These are phyloP conservation scores for Aspergillus nanangensis DNA, from an alignment of 495 filamentous ascomycete species.

Conservation along the genomic window DNA sequence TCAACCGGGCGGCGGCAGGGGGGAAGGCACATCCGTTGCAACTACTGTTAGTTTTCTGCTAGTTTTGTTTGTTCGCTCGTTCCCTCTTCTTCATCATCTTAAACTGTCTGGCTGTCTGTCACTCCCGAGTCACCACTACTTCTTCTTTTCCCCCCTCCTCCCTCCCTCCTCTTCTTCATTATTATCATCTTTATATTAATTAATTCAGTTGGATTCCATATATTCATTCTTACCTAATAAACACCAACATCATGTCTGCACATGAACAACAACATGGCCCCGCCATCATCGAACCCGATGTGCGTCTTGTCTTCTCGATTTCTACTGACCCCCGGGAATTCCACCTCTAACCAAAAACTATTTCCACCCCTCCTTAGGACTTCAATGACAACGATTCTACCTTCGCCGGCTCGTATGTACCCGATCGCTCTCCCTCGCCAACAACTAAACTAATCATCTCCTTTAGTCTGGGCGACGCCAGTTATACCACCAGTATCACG, in stretches of 20 bases:
- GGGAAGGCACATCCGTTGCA: too few species aligned
- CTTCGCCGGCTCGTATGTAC: conserved; percentile 30
- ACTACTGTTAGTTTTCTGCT: too few species aligned
- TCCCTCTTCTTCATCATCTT: too few species aligned
- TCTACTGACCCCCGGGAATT: background rate
- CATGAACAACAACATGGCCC: conserved; percentile 5
- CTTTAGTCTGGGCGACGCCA: conserved; percentile 21
- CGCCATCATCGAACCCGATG: conserved; percentile 27
- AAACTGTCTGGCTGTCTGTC: too few species aligned
- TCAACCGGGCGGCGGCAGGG: too few species aligned
- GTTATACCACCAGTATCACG: conserved; percentile 33
- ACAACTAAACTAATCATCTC: background rate
- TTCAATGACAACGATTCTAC: conserved; percentile 25
- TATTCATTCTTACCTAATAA: too few species aligned
- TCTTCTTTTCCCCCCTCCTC: too few species aligned
- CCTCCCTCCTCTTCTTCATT: too few species aligned
- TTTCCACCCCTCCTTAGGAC: conserved; percentile 12
- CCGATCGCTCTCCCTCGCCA: background rate
- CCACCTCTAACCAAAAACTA: background rate
- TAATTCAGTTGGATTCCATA: too few species aligned
- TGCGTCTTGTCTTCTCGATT: conserved; percentile 14
- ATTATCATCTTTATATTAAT: too few species aligned
- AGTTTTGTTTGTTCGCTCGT: too few species aligned
- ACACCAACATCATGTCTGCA: background rate
- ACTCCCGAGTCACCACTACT: too few species aligned